Evolutionary conservation across 768 basidiomycete species (phyloP).

Genomic region (Hydnomerulius pinastri): DNA sequence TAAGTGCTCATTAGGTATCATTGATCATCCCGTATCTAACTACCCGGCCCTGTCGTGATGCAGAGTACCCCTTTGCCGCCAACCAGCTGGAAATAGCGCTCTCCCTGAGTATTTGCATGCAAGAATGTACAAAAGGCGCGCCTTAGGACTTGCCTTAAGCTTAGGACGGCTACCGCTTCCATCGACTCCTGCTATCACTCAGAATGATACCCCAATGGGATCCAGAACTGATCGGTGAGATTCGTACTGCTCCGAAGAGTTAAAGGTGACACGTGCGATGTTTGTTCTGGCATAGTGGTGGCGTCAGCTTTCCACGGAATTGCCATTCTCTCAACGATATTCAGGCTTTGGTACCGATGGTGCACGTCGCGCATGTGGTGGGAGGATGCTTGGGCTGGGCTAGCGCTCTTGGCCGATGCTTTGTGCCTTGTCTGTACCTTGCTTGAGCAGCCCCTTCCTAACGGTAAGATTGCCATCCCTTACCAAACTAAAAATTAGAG

Average conservation of each 20-base stretch:
- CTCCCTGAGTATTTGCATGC: too few species aligned
- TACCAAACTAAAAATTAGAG: background rate
- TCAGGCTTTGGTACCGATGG: constrained; percentile 25
- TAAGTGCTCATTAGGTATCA: too few species aligned
- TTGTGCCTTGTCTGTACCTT: constrained; percentile 3
- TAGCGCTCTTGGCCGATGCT: constrained; percentile 17
- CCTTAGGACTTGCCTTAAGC: too few species aligned
- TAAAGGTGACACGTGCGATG: background rate
- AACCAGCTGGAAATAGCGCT: too few species aligned
- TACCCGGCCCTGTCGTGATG: too few species aligned
- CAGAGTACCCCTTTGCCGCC: too few species aligned
- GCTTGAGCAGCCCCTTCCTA: constrained; percentile 10
- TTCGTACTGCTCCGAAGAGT: background rate
- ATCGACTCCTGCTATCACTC: background rate
- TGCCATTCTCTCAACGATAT: constrained; percentile 23
- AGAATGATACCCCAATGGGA: constrained; percentile 20
- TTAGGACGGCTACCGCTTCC: background rate
- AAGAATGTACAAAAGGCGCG: too few species aligned
- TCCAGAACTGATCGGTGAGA: constrained; percentile 13
- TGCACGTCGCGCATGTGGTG: constrained; percentile 23
- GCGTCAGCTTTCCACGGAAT: constrained; percentile 19
- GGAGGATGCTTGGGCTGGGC: constrained; percentile 23
- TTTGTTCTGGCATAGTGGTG: constrained; percentile 14
- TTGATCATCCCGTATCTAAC: too few species aligned
- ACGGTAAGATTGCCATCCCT: constrained; percentile 1